Evolutionary conservation across 1,139 yeast genomes (phyloP), one percentile per base, ranked within the genome.

Genomic region (Candida glucosophila): DNA sequence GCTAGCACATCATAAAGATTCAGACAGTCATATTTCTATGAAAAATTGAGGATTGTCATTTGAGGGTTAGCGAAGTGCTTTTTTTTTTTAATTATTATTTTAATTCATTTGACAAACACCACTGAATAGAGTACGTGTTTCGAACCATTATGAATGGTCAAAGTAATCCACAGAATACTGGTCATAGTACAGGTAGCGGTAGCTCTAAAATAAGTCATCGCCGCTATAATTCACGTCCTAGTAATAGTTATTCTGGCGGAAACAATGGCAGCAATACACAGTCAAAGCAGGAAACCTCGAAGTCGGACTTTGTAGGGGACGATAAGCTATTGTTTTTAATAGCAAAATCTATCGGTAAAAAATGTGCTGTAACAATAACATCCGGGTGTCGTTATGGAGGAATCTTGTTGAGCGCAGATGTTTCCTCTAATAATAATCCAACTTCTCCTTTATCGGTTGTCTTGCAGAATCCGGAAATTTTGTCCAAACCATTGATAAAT

Each of bases 321-420:
- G 76, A 73, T 34, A 60, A 76, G 29, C 46, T 73, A 33, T 47
- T 63, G 21, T 70, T 47, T 37, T 47, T 75, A 32, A 49, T 74
- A 22, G 59, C 69, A 24, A 70, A 69, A 37, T 58, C 82, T 12
- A 47, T 73, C 23, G 85, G 93, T 10, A 60, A 67, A 20, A 55
- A 54, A 17, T 73, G 72, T 14, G 58, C 59, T 12, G 78, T 73
- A 9, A 73, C 85, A 3, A 72, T 77, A 3, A 54, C 73, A 14
- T 66, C 80, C 2, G 92, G 90, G 6, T 62, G 70, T 4, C 55
- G 67, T 20, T 68, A 72, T 40, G 54, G 58, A 20, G 94, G 94
- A n/a, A 45, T 73, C 9, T 53, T 82, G 33, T 52, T 58, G 16
- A 58, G 44, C 19, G 53, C 52, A 4, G 54, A 50, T 28, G 28